Base-by-base conservation (phyloP, 2,329 filamentous ascomycete genomes). In the Colletotrichum sp. region DNA sequence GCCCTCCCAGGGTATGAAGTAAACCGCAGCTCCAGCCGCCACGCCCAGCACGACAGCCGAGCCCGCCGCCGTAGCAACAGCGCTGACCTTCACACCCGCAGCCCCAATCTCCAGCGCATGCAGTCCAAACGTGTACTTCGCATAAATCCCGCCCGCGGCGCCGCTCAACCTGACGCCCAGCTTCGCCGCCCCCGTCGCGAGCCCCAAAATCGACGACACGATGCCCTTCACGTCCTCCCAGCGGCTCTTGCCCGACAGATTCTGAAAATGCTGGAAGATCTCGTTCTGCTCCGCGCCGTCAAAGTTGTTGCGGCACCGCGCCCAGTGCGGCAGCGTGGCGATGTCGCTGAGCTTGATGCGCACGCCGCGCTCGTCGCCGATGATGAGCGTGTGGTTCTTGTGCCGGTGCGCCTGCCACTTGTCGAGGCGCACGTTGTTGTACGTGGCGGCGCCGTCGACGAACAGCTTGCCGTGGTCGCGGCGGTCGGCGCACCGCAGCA, bases 1-100 rank as follows among this genome's bases (percentile, higher is more conserved):
- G 18, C 69, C 66, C 28, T 72, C 69, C 69, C 69, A 72, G 13
- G 69, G 69, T 5, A 72, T 72, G 28, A 72, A 72, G 36, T 72
- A 72, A 8, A 72, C 62, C 69, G 69, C 69, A 16, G 69, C 69
- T 18, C 57, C 69, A 24, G 69, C 62, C 13, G 34, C 69, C n/a
- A 72, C 69, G 4, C 69, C 69, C 8, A 72, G 69, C 16, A 72
- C 60, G 13, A 72, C 49, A 24, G 69, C 60, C 3, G 59, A 44
- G 10, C 69, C 69, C 8, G 63, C 63, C 13, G 63, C 63, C 9
- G 63, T 66, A 0, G 63, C 63, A n/a, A 66, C 63, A 3, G 39
- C 36, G 13, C 36, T 65, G 26, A 64, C 60, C 59, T 65, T 72
- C 13, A 63, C 69, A 9, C 69, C 69, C 10, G 69, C 69, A 18